Conservation (phyloP, 1,284 basidiomycete genomes). For the Rhodotorula sp. region DNA sequence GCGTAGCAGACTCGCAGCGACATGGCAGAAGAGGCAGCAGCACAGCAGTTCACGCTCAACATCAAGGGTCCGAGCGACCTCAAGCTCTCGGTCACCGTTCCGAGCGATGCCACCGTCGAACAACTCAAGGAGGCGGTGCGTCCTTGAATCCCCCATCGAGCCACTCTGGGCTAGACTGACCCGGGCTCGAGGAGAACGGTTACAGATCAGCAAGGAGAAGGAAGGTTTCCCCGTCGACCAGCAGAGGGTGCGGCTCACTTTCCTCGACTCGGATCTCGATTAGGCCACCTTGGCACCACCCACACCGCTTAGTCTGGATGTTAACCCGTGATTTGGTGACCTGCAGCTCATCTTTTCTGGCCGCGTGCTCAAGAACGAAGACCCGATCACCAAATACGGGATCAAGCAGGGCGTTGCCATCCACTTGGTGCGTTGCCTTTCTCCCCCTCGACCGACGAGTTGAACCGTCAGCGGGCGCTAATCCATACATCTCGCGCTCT, state of each 20-base stretch:
- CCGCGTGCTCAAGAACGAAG: slow-evolving; percentile 46
- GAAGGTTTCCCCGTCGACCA: slow-evolving; percentile 36
- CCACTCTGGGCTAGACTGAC: slow-evolving; percentile 10
- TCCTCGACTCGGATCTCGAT: background rate
- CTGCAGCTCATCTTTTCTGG: slow-evolving; percentile 46
- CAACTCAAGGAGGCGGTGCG: slow-evolving; percentile 44
- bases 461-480: too few species aligned
- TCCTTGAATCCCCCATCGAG: background rate
- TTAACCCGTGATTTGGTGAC: too few species aligned
- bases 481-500: background rate
- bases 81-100: slow-evolving; percentile 43
- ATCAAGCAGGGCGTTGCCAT: slow-evolving; percentile 45
- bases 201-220: slow-evolving; percentile 11
- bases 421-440: slow-evolving; percentile 29
- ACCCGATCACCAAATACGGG: slow-evolving; percentile 42
- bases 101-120: slow-evolving; percentile 37
- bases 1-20: too few species aligned
- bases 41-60: slow-evolving; percentile 39
- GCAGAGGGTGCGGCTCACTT: slow-evolving; percentile 5
- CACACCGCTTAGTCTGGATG: background rate
- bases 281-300: background rate
- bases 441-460: background rate
- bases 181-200: background rate
- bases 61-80: slow-evolving; percentile 45
- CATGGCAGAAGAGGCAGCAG: background rate